Evolutionary conservation across 2,329 filamentous ascomycete genomes (phyloP).

Genomic region (Berkeleyomyces basicola): DNA sequence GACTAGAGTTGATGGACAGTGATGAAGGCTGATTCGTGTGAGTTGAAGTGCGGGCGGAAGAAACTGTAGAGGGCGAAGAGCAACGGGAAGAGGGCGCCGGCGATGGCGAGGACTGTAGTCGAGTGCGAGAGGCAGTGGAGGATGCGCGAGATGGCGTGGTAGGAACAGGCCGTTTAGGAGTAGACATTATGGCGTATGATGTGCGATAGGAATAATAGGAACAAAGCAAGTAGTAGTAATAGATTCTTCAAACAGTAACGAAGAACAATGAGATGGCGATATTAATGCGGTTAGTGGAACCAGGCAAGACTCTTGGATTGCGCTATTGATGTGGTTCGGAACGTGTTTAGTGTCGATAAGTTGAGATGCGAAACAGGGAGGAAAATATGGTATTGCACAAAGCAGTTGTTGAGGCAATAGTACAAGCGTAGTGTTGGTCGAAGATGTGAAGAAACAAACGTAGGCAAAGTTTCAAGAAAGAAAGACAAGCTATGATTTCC

Average conservation of each 20-base stretch:
- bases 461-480: neutral
- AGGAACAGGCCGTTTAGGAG: neutral
- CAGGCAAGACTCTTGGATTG: neutral
- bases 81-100: constrained; percentile 3
- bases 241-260: neutral
- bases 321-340: neutral
- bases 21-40: neutral
- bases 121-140: constrained; percentile 6
- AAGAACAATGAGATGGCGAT: neutral
- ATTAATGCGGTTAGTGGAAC: neutral
- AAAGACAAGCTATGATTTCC: neutral
- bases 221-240: neutral
- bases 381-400: neutral
- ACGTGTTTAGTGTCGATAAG: neutral
- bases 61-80: neutral
- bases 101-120: constrained; percentile 7
- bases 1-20: neutral
- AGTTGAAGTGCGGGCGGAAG: neutral
- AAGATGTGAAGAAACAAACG: neutral
- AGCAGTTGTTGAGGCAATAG: neutral
- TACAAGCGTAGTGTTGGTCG: neutral
- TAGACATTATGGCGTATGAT: constrained; percentile 1
- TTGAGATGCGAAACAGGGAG: neutral
- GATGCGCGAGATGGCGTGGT: constrained; percentile 5
- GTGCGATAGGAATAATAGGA: neutral